phyloP scores from a whole-genome alignment of 805 yeast species.

The Jamesozyma spencerorum region DNA sequence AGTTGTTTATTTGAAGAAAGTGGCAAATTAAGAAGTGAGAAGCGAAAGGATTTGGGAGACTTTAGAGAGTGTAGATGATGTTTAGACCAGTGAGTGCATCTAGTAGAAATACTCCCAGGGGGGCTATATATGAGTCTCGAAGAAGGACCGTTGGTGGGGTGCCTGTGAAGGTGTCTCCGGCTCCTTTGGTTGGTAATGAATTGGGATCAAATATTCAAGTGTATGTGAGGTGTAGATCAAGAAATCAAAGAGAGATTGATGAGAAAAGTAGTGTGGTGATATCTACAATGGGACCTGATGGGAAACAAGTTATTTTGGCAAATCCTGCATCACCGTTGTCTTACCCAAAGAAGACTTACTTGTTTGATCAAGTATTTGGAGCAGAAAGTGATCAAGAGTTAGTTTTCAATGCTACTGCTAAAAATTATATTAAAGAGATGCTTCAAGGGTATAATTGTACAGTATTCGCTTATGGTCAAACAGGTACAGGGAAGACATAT shows the following conservation, averaged over 20 bases:
- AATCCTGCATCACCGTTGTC: conserved; percentile 13
- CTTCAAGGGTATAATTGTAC: conserved; percentile 69
- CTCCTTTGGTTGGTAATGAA: background rate
- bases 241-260: conserved; percentile 45
- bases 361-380: conserved; percentile 73
- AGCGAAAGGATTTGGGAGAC: no score
- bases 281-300: conserved; percentile 38
- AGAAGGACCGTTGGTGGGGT: conserved; percentile 2
- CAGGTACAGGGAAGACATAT: conserved; percentile 79
- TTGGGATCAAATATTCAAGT: conserved; percentile 38
- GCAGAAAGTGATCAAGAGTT: conserved; percentile 66
- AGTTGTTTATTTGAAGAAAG: no score
- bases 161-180: no score
- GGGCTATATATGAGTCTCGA: background rate
- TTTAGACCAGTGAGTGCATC: background rate
- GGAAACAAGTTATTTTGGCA: conserved; percentile 39
- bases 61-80: no score
- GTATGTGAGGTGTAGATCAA: conserved; percentile 47
- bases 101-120: background rate
- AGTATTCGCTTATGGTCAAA: conserved; percentile 78
- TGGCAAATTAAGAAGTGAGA: no score
- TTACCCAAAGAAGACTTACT: conserved; percentile 41
- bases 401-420: conserved; percentile 57
- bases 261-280: conserved; percentile 50
- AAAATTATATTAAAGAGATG: conserved; percentile 50